A percentile compares a stretch with the other conserved stretches of the same genome.
Conservation (phyloP, 2,329 filamentous ascomycete genomes). For the Diplodia seriata region DNA sequence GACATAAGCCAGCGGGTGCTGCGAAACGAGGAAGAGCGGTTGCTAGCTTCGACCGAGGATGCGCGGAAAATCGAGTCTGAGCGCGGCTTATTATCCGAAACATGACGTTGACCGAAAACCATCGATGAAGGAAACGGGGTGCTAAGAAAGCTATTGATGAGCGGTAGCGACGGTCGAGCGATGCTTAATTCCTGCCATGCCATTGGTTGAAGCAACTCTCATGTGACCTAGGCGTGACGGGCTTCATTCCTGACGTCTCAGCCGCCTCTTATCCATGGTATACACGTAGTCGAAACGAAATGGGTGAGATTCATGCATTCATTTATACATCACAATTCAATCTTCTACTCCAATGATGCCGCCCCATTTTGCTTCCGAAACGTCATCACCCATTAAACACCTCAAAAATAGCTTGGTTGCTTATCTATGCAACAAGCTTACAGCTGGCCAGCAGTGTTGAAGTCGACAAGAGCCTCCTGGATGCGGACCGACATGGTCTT, state of each 20-base stretch:
- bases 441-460: slow-evolving; percentile 82
- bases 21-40: neutral
- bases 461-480: slow-evolving; percentile 82
- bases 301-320: slow-evolving; percentile 28
- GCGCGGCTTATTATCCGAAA: neutral
- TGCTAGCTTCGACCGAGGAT: neutral
- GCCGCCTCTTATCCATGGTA: neutral
- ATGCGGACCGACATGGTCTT: slow-evolving; percentile 92
- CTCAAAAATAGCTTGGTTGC: slow-evolving; percentile 21
- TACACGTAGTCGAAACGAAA: neutral
- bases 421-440: slow-evolving; percentile 52
- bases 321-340: slow-evolving; percentile 30
- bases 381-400: slow-evolving; percentile 17
- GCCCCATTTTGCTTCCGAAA: slow-evolving; percentile 5
- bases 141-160: neutral
- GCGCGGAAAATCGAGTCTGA: neutral
- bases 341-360: slow-evolving; percentile 30
- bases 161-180: neutral
- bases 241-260: neutral
- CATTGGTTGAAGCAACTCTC: neutral
- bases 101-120: neutral
- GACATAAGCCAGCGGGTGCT: neutral
- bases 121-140: neutral
- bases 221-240: neutral
- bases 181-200: neutral